Percentiles rank a stretch among this genome's conserved stretches.
Conservation (phyloP, 2,329 filamentous ascomycete genomes). For the Lasiodiplodia sp. region DNA sequence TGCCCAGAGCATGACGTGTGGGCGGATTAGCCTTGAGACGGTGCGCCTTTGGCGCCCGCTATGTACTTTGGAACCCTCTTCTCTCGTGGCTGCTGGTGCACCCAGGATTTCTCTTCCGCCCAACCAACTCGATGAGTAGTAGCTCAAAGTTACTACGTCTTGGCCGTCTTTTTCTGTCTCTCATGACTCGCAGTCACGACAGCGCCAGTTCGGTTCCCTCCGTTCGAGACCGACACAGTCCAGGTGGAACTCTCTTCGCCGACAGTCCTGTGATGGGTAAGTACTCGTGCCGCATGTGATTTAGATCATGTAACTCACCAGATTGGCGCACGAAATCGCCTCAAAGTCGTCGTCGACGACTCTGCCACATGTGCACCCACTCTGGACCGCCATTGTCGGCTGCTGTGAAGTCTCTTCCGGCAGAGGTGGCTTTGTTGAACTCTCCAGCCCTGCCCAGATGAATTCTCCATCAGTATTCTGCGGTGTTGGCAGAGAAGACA, state of each 20-base stretch:
- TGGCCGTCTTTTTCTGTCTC: too few species aligned
- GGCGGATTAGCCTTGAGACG: background rate
- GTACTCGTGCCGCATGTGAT: background rate
- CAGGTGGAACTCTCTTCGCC: slow-evolving; percentile 30
- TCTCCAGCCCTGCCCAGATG: slow-evolving; percentile 18
- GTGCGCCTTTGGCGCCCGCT: background rate
- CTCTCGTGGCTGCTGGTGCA: background rate
- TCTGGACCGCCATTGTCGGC: slow-evolving; percentile 7
- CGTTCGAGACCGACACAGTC: slow-evolving; percentile 20
- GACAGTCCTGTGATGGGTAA: slow-evolving; percentile 26
- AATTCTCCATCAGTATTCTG: slow-evolving; percentile 22
- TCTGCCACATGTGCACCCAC: slow-evolving; percentile 31
- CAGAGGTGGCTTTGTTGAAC: slow-evolving; percentile 3
- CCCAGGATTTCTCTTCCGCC: background rate
- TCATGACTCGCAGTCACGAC: slow-evolving; percentile 13
- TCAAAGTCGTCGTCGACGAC: slow-evolving; percentile 18
- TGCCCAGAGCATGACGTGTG: background rate
- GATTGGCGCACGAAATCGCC: slow-evolving; percentile 31
- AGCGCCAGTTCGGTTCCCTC: slow-evolving; percentile 26
- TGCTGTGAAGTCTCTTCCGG: background rate
- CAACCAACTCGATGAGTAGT: background rate
- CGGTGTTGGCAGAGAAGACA: background rate
- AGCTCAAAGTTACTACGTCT: background rate
- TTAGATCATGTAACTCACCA: slow-evolving; percentile 22
- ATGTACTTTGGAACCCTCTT: background rate